A percentile compares a stretch with the other conserved stretches of the same genome.
phyloP scores from a whole-genome alignment of 2,329 filamentous ascomycete genomes.

The Pseudocercospora fijiensis region DNA sequence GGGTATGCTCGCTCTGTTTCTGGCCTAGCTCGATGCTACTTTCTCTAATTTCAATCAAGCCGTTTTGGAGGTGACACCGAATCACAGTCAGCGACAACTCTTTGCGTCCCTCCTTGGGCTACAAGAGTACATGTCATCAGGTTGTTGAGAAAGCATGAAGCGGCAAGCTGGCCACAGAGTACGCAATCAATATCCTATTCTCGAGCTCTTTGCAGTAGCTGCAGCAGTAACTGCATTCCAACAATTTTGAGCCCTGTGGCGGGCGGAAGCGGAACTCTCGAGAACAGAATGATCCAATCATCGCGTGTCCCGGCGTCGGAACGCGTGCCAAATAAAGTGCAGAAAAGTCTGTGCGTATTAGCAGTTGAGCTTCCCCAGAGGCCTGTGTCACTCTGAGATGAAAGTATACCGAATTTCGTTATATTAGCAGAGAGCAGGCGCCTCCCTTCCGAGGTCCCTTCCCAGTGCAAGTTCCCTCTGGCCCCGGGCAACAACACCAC shows the following conservation, averaged over 20 bases:
- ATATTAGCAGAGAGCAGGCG: slow-evolving; percentile 1
- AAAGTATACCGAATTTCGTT: neutral
- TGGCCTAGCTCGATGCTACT: slow-evolving; percentile 4
- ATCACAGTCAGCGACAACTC: slow-evolving; percentile 3
- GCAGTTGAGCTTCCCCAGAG: slow-evolving; percentile 7
- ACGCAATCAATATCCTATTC: slow-evolving; percentile 14
- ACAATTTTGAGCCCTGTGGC: slow-evolving; percentile 2
- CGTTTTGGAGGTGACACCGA: neutral
- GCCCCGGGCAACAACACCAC: neutral
- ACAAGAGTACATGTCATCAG: neutral
- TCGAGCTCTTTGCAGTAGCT: neutral
- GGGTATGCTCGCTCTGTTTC: neutral
- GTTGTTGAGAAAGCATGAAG: neutral
- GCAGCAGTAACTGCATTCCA: too few relatives aligned
- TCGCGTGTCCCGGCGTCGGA: neutral
- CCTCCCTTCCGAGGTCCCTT: too few relatives aligned
- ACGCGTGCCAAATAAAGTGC: neutral
- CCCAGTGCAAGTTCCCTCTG: too few relatives aligned
- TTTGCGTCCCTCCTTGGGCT: too few relatives aligned
- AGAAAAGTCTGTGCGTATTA: neutral
- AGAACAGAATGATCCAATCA: neutral
- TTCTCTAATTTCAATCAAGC: slow-evolving; percentile 7
- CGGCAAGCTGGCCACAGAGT: neutral
- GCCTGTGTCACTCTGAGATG: neutral
- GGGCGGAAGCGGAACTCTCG: too few relatives aligned